phyloP scores from a whole-genome alignment of 2,329 filamentous ascomycete species.

The Cryphonectria nitschkei region DNA sequence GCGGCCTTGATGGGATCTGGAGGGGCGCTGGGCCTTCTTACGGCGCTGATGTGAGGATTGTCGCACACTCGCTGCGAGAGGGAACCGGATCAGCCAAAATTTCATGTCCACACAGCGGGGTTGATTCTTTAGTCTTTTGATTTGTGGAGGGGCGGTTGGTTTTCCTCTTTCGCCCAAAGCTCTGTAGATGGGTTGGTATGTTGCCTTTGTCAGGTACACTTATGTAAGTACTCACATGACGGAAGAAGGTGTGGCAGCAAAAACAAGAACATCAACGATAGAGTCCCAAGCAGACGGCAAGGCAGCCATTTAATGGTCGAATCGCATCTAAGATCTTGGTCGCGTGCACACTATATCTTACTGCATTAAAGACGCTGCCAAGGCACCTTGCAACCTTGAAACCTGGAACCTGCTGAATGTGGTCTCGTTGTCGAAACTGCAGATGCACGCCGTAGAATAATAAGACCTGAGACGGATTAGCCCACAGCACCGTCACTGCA shows the following conservation, averaged over 20 bases:
- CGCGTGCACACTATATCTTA: not conserved
- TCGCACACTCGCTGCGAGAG: not conserved
- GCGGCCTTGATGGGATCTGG: conserved; percentile 16
- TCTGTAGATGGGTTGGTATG: not conserved
- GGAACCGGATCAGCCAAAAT: not conserved
- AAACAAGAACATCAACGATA: not conserved
- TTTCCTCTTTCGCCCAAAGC: no score
- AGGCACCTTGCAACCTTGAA: not conserved
- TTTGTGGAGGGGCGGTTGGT: no score
- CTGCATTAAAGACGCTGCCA: not conserved
- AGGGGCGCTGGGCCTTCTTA: conserved; percentile 14
- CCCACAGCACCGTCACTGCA: not conserved
- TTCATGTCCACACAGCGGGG: not conserved
- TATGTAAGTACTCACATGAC: not conserved
- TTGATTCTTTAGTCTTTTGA: not conserved
- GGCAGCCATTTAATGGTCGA: not conserved
- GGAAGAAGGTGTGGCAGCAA: not conserved
- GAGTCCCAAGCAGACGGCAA: not conserved
- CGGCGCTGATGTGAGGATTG: conserved; percentile 7
- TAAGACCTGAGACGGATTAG: not conserved
- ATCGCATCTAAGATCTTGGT: not conserved
- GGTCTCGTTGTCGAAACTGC: no score
- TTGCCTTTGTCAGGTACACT: no score
- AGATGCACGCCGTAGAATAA: not conserved
- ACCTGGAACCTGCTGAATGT: no score